These are phyloP conservation scores for Margaritispora aquatica DNA, from an alignment of 495 filamentous ascomycete genomes.

Conservation along the genomic window DNA sequence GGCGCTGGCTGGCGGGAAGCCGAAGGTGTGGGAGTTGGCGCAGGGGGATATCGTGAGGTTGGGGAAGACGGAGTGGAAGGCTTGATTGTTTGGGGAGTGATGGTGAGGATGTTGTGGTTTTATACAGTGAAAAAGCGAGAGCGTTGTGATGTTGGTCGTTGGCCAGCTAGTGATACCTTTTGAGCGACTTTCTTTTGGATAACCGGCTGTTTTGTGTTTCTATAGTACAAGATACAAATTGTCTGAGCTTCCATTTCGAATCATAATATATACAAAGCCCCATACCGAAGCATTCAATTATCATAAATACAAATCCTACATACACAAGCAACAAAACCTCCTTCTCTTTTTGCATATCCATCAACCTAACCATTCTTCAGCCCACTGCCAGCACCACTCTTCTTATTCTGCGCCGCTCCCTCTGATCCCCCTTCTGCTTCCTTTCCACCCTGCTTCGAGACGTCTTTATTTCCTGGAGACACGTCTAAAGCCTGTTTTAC, in stretches of 20 bases:
- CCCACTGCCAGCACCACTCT: conserved; percentile 31
- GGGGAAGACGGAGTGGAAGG: conserved; percentile 36
- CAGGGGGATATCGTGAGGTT: conserved; percentile 31
- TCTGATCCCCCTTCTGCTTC: conserved; percentile 42
- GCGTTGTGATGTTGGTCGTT: too few species aligned
- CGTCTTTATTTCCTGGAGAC: conserved; percentile 53
- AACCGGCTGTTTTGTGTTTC: too few species aligned
- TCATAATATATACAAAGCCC: too few species aligned
- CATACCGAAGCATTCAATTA: background rate
- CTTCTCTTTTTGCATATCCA: background rate
- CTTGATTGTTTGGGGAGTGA: conserved; percentile 22
- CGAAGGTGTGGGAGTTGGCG: conserved; percentile 27
- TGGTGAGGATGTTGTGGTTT: background rate
- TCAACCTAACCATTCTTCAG: conserved; percentile 34
- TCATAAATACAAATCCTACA: background rate
- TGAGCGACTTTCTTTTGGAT: background rate
- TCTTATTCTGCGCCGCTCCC: conserved; percentile 23
- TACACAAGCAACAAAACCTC: background rate
- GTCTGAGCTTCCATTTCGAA: too few species aligned
- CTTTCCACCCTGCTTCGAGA: conserved; percentile 39
- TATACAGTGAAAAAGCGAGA: background rate
- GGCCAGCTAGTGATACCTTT: too few species aligned
- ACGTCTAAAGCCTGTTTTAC: conserved; percentile 46
- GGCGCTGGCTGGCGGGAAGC: conserved; percentile 11
- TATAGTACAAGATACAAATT: too few species aligned